Conservation (phyloP, 768 basidiomycete genomes). For the Kwoniella heveanensis region DNA sequence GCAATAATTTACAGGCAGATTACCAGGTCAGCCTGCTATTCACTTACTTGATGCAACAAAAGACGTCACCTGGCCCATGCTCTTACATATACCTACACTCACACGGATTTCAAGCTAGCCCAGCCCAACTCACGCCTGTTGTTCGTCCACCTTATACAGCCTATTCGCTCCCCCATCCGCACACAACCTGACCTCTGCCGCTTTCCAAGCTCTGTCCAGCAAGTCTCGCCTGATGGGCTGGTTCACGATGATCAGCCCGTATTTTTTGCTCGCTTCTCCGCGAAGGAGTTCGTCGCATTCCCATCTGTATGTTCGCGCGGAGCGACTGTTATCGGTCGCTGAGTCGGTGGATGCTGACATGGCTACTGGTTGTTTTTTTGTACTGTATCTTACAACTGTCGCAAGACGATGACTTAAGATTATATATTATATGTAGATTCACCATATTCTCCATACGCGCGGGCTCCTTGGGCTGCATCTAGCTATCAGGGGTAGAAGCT, state of each 20-base stretch:
- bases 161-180: slow-evolving; percentile 90
- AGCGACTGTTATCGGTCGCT: not conserved
- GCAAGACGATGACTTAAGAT: not conserved
- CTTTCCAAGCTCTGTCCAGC: slow-evolving; percentile 58
- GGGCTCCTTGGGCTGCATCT: too few species aligned
- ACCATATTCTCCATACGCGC: too few species aligned
- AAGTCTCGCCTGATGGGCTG: slow-evolving; percentile 71
- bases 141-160: slow-evolving; percentile 64
- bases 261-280: slow-evolving; percentile 17
- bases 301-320: slow-evolving; percentile 1
- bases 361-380: not conserved
- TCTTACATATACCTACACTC: not conserved
- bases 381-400: not conserved
- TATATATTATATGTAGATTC: not conserved
- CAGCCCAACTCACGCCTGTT: slow-evolving; percentile 34
- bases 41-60: too few species aligned
- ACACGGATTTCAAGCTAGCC: too few species aligned
- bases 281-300: slow-evolving; percentile 17
- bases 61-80: too few species aligned
- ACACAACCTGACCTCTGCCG: slow-evolving; percentile 63
- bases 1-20: too few species aligned
- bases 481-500: too few species aligned
- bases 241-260: slow-evolving; percentile 76
- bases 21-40: too few species aligned
- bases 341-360: not conserved